Conservation (phyloP, 345 rosid genomes). For the Kandelia obovata region DNA sequence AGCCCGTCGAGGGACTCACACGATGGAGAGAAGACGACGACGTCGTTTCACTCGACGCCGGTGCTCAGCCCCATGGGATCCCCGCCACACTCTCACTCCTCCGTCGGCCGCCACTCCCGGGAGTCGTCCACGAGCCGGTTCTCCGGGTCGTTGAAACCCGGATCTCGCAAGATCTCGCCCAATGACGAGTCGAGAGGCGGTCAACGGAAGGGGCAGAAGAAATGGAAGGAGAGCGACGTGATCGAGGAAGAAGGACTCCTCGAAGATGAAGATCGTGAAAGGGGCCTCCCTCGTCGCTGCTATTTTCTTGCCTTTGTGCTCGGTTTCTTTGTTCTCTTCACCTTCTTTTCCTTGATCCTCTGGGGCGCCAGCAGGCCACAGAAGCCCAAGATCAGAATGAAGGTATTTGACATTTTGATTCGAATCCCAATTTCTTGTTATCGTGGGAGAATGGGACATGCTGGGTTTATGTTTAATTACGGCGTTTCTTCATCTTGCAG, state of each 20-base stretch:
- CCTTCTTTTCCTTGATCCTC: constrained; percentile 75
- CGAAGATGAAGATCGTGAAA: constrained; percentile 62
- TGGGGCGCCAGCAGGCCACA: constrained; percentile 86
- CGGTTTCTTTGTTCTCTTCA: constrained; percentile 81
- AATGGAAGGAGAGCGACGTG: constrained; percentile 67
- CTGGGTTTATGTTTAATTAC: background rate
- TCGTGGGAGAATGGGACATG: no score
- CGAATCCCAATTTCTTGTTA: no score
- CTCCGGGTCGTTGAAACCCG: constrained; percentile 88
- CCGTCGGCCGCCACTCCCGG: constrained; percentile 84
- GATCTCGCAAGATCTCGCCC: constrained; percentile 82
- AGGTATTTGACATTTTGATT: constrained; percentile 35
- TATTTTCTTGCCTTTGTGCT: constrained; percentile 69
- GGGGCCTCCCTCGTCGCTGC: constrained; percentile 79
- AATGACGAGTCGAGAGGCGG: constrained; percentile 51
- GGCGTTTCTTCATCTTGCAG: constrained; percentile 29
- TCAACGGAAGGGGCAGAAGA: constrained; percentile 51
- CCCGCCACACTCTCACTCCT: constrained; percentile 92
- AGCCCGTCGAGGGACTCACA: constrained; percentile 93
- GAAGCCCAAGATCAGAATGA: constrained; percentile 81
- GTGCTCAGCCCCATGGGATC: constrained; percentile 83
- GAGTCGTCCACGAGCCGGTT: constrained; percentile 88
- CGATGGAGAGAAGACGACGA: constrained; percentile 94
- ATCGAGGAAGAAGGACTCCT: constrained; percentile 97
- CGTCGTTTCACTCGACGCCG: constrained; percentile 96